Percentiles rank a stretch among this genome's conserved stretches.
phyloP scores from a whole-genome alignment of 2,329 filamentous ascomycete genomes.

The Talaromyces sp. region DNA sequence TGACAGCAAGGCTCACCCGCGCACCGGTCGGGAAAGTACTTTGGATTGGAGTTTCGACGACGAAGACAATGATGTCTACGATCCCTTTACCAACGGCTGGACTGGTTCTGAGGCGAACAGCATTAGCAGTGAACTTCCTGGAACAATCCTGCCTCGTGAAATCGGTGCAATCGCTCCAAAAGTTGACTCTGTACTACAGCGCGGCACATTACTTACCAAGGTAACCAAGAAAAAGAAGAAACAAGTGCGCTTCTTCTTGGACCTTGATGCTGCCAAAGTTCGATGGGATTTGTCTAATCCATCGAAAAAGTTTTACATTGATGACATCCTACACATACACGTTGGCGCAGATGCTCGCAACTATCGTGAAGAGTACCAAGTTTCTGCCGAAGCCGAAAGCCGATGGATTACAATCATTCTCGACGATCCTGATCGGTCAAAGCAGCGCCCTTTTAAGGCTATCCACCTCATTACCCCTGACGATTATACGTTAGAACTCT shows the following conservation, averaged over 20 bases:
- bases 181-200: conserved; percentile 72
- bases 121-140: conserved; percentile 39
- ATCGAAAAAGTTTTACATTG: conserved; percentile 85
- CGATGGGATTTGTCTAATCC: conserved; percentile 79
- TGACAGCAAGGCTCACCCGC: conserved; percentile 76
- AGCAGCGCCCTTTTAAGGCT: conserved; percentile 68
- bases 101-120: conserved; percentile 42
- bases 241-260: conserved; percentile 72
- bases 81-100: conserved; percentile 41
- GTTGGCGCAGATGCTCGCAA: conserved; percentile 80
- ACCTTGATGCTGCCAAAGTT: conserved; percentile 80
- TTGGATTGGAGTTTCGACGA: conserved; percentile 56
- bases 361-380: conserved; percentile 78
- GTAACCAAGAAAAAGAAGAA: conserved; percentile 79
- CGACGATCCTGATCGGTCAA: conserved; percentile 71
- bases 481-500: conserved; percentile 68
- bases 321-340: conserved; percentile 90
- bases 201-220: conserved; percentile 76
- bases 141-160: conserved; percentile 31
- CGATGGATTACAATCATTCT: conserved; percentile 92
- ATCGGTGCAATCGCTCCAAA: conserved; percentile 58
- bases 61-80: conserved; percentile 49
- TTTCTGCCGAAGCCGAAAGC: conserved; percentile 65
- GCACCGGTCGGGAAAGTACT: conserved; percentile 47
- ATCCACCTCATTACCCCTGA: conserved; percentile 84